A percentile compares a stretch with the other conserved stretches of the same genome.
These are phyloP conservation scores for Claviceps paspali DNA, from an alignment of 2,329 filamentous ascomycete species.

Conservation along the genomic window DNA sequence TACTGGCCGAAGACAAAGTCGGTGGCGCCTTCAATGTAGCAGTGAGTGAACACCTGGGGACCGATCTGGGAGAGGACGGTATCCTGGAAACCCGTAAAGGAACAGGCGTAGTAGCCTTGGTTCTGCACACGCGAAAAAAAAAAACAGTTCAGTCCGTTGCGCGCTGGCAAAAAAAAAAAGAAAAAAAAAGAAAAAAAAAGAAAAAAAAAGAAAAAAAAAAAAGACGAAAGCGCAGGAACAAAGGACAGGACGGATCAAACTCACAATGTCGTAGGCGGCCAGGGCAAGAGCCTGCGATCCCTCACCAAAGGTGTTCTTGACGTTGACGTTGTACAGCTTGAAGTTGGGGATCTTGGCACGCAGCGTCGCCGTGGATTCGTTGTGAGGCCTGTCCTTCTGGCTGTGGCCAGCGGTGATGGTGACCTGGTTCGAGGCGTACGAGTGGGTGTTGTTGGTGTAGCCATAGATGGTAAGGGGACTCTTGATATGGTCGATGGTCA, in stretches of 20 bases:
- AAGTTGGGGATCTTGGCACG: conserved; percentile 31
- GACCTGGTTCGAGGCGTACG: conserved; percentile 41
- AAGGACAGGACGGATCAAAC: too few relatives aligned
- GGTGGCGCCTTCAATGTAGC: conserved; percentile 29
- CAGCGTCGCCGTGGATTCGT: conserved; percentile 36
- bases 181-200: background rate
- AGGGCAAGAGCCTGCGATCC: conserved; percentile 29
- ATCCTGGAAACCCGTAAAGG: conserved; percentile 32
- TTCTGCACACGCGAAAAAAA: too few relatives aligned
- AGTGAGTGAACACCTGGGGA: conserved; percentile 29
- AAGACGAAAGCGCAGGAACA: background rate
- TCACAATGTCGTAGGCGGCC: conserved; percentile 17
- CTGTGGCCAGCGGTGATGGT: conserved; percentile 27
- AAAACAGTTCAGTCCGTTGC: too few relatives aligned
- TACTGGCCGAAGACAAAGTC: conserved; percentile 26
- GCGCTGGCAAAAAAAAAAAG: too few relatives aligned
- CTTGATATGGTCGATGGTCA: background rate
- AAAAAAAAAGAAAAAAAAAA: background rate
- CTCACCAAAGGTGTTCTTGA: conserved; percentile 28
- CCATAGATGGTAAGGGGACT: conserved; percentile 40
- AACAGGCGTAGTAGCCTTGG: conserved; percentile 30
- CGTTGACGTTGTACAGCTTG: conserved; percentile 46
- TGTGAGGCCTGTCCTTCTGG: conserved; percentile 23
- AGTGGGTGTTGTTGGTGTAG: conserved; percentile 34
- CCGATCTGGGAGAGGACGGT: conserved; percentile 30